Base-by-base conservation (phyloP, 306 rosid species). In the Citrullus mucosospermus region DNA sequence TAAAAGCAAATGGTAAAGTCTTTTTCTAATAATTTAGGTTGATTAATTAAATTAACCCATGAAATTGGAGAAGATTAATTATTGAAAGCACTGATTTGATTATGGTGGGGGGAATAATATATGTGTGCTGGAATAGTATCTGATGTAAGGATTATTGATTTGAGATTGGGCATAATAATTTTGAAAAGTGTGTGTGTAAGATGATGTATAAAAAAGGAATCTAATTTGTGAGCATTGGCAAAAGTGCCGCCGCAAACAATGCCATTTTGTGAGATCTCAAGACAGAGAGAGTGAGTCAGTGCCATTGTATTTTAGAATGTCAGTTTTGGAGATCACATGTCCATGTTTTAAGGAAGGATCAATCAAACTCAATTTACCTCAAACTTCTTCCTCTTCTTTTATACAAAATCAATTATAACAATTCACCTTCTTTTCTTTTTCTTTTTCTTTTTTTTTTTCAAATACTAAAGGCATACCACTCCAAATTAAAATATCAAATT, bases 311-410 rank as follows among this genome's bases (percentile, higher is more conserved):
- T 79, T 84, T 85, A 85, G 82, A 82, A 86, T 82, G 84, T 60
- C 34, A 80, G 83, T 78, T 82, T 80, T 65, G 80, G 61, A 77
- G 86, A 79, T 89, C 96, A 86, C 90, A 85, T 88, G 96, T 80
- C 83, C 88, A 81, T 84, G 91, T 89, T 87, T 88, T 81, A 84
- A 83, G 93, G 90, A 87, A 22, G 81, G 12, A 61, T 68, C 78
- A 79, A n/a, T 56, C 32, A 54, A 38, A 25, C 28, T 25, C 28
- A 25, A 25, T 25, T 25, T 25, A 25, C 28, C 65, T 9, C 70
- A 2, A 48, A 48, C 71, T 43, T 75, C 44, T 48, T 74, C 76
- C 4, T 39, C 50, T 14, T 8, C 28, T 44, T 70, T 70, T n/a
- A 43, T 39, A n/a, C 28, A 5, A 11, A 44, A 69, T 41, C 56